Conservation (phyloP, 257 asterid species). For the Jacaranda mimosifolia region DNA sequence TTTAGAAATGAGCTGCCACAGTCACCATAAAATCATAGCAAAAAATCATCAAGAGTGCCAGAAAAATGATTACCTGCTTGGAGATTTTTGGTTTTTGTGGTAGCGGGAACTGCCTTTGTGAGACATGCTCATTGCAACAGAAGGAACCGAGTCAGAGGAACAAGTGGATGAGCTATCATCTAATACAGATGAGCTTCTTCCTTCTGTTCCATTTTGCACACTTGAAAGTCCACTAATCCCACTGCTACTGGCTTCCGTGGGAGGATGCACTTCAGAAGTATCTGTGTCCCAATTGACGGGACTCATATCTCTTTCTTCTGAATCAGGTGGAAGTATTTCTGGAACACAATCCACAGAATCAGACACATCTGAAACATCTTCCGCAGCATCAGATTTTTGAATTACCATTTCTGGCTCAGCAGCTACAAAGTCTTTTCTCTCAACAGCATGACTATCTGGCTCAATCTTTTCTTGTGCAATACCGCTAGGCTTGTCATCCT, state of each 20-base stretch:
- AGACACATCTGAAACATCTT: slow-evolving; percentile 82
- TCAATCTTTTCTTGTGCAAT: slow-evolving; percentile 54
- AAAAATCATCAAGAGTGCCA: neutral
- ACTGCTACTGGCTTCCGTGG: slow-evolving; percentile 57
- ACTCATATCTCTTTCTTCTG: slow-evolving; percentile 68
- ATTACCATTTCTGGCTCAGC: slow-evolving; percentile 37
- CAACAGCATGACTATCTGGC: slow-evolving; percentile 45
- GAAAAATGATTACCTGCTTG: slow-evolving; percentile 55
- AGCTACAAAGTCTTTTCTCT: slow-evolving; percentile 42
- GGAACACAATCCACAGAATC: slow-evolving; percentile 74
- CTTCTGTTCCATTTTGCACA: slow-evolving; percentile 65
- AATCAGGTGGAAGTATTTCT: slow-evolving; percentile 63
- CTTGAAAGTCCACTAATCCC: slow-evolving; percentile 55
- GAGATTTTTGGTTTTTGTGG: slow-evolving; percentile 62
- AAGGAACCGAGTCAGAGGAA: slow-evolving; percentile 88
- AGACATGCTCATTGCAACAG: slow-evolving; percentile 52
- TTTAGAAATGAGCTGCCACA: slow-evolving; percentile 28
- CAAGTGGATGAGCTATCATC: slow-evolving; percentile 96
- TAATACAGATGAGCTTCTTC: slow-evolving; percentile 56
- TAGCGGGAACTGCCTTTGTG: slow-evolving; percentile 45
- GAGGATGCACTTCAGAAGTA: slow-evolving; percentile 66
- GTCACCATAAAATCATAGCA: slow-evolving; percentile 9
- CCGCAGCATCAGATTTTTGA: slow-evolving; percentile 61
- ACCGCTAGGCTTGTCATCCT: slow-evolving; percentile 58
- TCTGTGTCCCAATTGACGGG: slow-evolving; percentile 62